Percentiles rank a stretch among this genome's conserved stretches.
phyloP scores from a whole-genome alignment of 306 rosid species.

The Begonia fuchsioides region DNA sequence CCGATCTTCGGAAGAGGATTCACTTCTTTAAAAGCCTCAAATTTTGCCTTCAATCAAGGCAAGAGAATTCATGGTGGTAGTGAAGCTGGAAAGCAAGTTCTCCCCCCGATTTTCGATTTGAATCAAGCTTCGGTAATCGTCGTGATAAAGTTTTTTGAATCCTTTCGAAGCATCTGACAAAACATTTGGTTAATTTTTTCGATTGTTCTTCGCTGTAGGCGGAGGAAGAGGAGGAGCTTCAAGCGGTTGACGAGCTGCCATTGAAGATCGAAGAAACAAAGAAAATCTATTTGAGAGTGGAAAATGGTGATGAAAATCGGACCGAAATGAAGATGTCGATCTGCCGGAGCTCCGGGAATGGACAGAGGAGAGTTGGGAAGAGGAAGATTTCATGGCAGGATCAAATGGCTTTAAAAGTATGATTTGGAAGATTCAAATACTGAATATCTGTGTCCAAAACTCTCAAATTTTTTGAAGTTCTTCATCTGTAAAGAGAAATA shows the following conservation, averaged over 20 bases:
- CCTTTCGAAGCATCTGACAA: too few relatives aligned
- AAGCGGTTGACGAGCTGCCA: constrained; percentile 25
- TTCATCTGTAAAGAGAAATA: too few relatives aligned
- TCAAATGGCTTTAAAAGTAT: constrained; percentile 84
- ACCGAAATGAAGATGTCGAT: constrained; percentile 48
- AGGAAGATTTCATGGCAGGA: constrained; percentile 99
- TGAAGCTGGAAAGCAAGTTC: constrained; percentile 21
- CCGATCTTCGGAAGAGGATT: constrained; percentile 33
- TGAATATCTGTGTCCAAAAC: too few relatives aligned
- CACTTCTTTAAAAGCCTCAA: constrained; percentile 15
- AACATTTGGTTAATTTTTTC: not conserved
- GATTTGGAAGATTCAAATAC: constrained; percentile 8
- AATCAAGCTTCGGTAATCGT: constrained; percentile 75
- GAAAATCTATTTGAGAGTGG: constrained; percentile 39
- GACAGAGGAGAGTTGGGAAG: constrained; percentile 63
- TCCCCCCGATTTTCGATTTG: constrained; percentile 32
- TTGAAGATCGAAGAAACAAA: constrained; percentile 39
- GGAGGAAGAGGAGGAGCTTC: constrained; percentile 84
- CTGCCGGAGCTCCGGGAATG: constrained; percentile 64
- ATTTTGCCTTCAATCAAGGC: constrained; percentile 36
- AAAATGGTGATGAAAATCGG: constrained; percentile 35
- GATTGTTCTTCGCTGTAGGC: constrained; percentile 22
- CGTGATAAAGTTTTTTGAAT: too few relatives aligned
- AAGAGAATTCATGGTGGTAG: constrained; percentile 37
- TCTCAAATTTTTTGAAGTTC: too few relatives aligned